Evolutionary conservation across 192 early-diverging fungal species (phyloP).

Genomic region (Lunasporangiospora selenospora): DNA sequence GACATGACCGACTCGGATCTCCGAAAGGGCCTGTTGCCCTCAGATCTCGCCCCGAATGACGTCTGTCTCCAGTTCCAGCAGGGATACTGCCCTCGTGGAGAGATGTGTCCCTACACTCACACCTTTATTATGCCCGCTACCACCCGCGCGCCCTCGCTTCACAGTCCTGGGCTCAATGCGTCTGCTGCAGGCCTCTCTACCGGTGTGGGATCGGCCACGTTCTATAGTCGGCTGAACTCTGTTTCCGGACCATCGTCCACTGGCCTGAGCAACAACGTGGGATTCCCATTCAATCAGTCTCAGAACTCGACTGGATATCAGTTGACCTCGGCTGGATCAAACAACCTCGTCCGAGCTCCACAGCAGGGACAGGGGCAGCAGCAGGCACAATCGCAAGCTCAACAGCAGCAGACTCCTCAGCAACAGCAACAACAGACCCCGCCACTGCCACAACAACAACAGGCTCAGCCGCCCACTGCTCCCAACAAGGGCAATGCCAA

Average conservation of each 20-base stretch:
- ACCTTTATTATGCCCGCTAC: slow-evolving; percentile 22
- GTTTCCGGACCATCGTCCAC: slow-evolving; percentile 11
- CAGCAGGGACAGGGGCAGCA: too few species aligned
- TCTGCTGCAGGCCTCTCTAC: slow-evolving; percentile 28
- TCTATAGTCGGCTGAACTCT: slow-evolving; percentile 28
- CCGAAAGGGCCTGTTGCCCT: slow-evolving; percentile 6
- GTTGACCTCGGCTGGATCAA: too few species aligned
- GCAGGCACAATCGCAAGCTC: too few species aligned
- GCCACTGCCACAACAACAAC: too few species aligned
- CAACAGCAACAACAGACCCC: too few species aligned
- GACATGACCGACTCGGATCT: slow-evolving; percentile 19
- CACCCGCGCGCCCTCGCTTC: slow-evolving; percentile 22
- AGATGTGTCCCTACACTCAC: slow-evolving; percentile 61
- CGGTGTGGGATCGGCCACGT: slow-evolving; percentile 15
- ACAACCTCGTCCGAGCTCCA: too few species aligned
- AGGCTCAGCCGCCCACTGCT: too few species aligned
- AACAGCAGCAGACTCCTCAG: too few species aligned
- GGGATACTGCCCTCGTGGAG: slow-evolving; percentile 48
- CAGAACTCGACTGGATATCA: too few species aligned
- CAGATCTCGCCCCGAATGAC: background rate
- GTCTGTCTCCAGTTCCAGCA: slow-evolving; percentile 31
- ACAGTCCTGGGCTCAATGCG: slow-evolving; percentile 25
- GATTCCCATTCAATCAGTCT: too few species aligned
- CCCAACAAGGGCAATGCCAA: too few species aligned
- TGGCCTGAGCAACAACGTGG: slow-evolving; percentile 19